Percentiles rank a stretch among this genome's conserved stretches.
phyloP scores from a whole-genome alignment of 1,139 yeast species.

The Blastobotrys serpentis region DNA sequence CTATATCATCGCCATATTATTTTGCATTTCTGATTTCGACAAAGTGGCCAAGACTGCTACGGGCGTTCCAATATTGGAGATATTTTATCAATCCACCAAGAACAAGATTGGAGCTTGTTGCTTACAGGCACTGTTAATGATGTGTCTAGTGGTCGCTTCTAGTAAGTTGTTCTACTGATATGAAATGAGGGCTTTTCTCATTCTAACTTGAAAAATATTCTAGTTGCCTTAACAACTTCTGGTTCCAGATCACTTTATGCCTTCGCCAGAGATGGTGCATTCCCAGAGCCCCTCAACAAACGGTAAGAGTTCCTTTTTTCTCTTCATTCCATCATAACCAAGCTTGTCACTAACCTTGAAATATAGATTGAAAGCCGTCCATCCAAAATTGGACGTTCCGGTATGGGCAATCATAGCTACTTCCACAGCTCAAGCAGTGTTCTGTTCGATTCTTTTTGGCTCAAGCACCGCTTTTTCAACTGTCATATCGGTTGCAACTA shows the following conservation, averaged over 20 bases:
- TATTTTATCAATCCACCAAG: constrained; percentile 16
- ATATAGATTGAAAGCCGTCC: constrained; percentile 61
- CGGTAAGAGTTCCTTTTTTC: too few species aligned
- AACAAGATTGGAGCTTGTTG: constrained; percentile 56
- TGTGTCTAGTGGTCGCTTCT: constrained; percentile 75
- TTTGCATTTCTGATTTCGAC: constrained; percentile 66
- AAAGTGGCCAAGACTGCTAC: constrained; percentile 12
- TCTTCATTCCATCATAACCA: too few species aligned
- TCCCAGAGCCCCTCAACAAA: constrained; percentile 47
- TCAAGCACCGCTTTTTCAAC: constrained; percentile 80
- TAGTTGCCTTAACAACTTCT: constrained; percentile 61
- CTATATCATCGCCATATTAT: constrained; percentile 58
- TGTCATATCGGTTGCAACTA: constrained; percentile 79
- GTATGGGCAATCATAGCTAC: constrained; percentile 68
- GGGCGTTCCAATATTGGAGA: constrained; percentile 18
- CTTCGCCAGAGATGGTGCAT: constrained; percentile 76
- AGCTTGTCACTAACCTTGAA: too few species aligned
- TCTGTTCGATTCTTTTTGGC: constrained; percentile 59
- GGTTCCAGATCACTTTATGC: constrained; percentile 81
- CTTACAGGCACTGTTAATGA: constrained; percentile 44
- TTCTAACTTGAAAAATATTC: not conserved
- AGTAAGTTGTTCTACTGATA: constrained; percentile 38
- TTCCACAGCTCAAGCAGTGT: constrained; percentile 36
- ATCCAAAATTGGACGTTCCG: constrained; percentile 61
- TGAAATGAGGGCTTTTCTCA: too few species aligned